phyloP scores from a whole-genome alignment of 768 basidiomycete genomes.

The Pleurotus eryngii region DNA sequence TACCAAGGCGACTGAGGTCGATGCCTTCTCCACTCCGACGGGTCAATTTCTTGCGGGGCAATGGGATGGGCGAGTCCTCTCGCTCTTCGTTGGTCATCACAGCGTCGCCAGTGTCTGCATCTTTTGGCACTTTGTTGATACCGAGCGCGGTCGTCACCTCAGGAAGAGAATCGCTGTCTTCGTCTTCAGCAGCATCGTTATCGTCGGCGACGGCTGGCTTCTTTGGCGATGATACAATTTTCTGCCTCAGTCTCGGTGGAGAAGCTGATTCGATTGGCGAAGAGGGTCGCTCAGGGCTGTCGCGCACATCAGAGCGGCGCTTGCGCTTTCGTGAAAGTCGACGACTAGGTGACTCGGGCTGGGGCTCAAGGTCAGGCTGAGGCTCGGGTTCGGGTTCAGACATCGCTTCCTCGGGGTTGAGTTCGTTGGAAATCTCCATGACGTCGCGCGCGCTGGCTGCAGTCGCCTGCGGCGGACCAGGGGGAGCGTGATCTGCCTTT shows the following conservation, averaged over 20 bases:
- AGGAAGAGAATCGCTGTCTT: slow-evolving; percentile 3
- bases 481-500: background rate
- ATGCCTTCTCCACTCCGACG: slow-evolving; percentile 4
- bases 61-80: background rate
- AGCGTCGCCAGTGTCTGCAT: background rate
- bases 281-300: background rate
- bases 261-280: too few species aligned
- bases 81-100: background rate
- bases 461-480: background rate
- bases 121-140: background rate
- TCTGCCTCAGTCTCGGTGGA: too few species aligned
- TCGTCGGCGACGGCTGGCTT: too few species aligned
- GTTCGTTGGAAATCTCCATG: slow-evolving; percentile 5
- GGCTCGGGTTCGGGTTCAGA: too few species aligned
- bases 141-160: background rate
- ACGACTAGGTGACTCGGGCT: background rate
- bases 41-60: background rate
- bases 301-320: background rate
- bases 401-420: slow-evolving; percentile 6
- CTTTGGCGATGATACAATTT: too few species aligned
- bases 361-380: background rate
- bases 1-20: background rate
- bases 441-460: slow-evolving; percentile 7
- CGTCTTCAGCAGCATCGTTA: background rate
- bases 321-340: slow-evolving; percentile 3